Percentiles rank a stretch among this genome's conserved stretches.
These are phyloP conservation scores for Dactylellina parvicollis DNA, from an alignment of 2,329 filamentous ascomycete genomes.

Conservation along the genomic window DNA sequence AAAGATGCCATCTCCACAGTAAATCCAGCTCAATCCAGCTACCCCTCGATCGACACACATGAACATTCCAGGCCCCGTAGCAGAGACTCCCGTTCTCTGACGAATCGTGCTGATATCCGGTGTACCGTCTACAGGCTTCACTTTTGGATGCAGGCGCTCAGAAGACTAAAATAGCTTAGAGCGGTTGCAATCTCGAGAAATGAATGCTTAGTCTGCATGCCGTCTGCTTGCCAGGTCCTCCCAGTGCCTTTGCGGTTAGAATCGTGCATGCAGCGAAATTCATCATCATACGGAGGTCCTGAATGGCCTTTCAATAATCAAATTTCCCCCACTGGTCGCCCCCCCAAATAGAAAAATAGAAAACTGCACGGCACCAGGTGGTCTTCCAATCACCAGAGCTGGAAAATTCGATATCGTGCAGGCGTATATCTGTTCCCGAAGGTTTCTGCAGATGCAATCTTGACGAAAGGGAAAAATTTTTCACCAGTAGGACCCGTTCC, in stretches of 20 bases:
- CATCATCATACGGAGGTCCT: constrained; percentile 25
- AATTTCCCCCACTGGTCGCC: background rate
- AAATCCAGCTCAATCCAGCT: too few relatives aligned
- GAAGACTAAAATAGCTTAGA: background rate
- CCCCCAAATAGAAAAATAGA: background rate
- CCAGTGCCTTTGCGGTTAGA: background rate
- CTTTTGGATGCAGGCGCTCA: background rate
- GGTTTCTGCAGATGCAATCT: too few relatives aligned
- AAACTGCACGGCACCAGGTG: background rate
- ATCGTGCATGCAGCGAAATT: background rate
- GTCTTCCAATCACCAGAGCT: constrained; percentile 17
- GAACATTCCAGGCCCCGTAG: too few relatives aligned
- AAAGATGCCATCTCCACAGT: too few relatives aligned
- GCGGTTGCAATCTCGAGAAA: background rate
- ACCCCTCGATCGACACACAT: too few relatives aligned
- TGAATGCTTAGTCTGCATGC: constrained; percentile 1
- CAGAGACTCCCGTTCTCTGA: too few relatives aligned
- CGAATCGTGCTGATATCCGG: too few relatives aligned
- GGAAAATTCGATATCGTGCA: background rate
- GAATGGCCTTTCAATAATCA: constrained; percentile 8
- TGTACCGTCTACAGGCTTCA: too few relatives aligned
- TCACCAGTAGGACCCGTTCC: background rate
- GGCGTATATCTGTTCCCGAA: constrained; percentile 15
- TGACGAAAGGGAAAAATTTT: constrained; percentile 14
- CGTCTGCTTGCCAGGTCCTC: background rate